A percentile compares a stretch with the other conserved stretches of the same genome.
Evolutionary conservation across 2,329 filamentous ascomycete genomes (phyloP).

Genomic region (Emmonsiellopsis sp.): DNA sequence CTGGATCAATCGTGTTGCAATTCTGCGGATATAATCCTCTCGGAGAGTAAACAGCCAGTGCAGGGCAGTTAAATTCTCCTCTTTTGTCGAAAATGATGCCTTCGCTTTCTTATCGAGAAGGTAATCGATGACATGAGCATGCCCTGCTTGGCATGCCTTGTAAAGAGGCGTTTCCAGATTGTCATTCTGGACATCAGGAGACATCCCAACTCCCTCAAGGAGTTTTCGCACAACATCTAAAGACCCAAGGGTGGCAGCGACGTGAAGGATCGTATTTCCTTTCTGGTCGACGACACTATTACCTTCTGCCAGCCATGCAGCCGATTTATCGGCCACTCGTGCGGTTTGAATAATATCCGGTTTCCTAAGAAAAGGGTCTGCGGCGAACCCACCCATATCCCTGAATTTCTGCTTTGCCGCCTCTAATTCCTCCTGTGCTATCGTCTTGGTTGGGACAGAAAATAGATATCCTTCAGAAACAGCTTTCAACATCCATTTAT

Average conservation of each 20-base stretch:
- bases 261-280: conserved; percentile 19
- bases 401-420: conserved; percentile 14
- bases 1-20: conserved; percentile 13
- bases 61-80: conserved; percentile 13
- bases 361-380: conserved; percentile 17
- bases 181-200: conserved; percentile 16
- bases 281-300: conserved; percentile 13
- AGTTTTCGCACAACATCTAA: conserved; percentile 10
- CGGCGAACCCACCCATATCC: conserved; percentile 15
- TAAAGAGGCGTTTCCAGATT: conserved; percentile 19
- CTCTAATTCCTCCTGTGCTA: conserved; percentile 8
- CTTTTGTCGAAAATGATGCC: conserved; percentile 11
- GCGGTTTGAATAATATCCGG: conserved; percentile 9
- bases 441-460: conserved; percentile 3
- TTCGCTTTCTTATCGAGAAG: conserved; percentile 17
- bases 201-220: conserved; percentile 10
- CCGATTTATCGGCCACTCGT: conserved; percentile 3
- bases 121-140: conserved; percentile 14
- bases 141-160: conserved; percentile 21
- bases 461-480: conserved; percentile 18
- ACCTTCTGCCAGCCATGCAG: conserved; percentile 6
- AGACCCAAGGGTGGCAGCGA: conserved; percentile 14
- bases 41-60: conserved; percentile 20
- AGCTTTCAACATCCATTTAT: conserved; percentile 17
- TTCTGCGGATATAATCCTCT: conserved; percentile 7